Evolutionary conservation across 805 yeast species (phyloP), one percentile per base, ranked within the genome.

Genomic region (Maudiozyma barnettii): DNA sequence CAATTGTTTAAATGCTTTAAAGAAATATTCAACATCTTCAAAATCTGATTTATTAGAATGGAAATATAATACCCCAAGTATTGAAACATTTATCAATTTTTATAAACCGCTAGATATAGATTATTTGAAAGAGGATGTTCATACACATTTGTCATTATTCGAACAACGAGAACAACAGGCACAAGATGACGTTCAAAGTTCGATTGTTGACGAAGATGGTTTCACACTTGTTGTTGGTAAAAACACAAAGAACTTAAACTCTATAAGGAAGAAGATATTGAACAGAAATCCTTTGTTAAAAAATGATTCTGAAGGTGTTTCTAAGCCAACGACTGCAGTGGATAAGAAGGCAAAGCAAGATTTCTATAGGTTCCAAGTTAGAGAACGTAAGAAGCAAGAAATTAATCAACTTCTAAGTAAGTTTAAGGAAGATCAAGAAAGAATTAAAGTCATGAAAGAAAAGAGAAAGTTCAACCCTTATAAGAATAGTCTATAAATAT

Each of bases 311-410:
- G 56, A 55, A 35, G 51, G 38, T 41, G 55, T 57, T 39, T 45
- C 37, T 18, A 54, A 41, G 30, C 53, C 58, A 37, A 53, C 54
- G 14, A 44, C 61, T 0, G 80, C 52, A 85, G 85, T 51, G 72
- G 88, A 37, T 54, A 71, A 75, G 68, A 80, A 82, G 65, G 79
- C 76, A 65, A 87, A 90, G 71, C 75, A 77, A 54, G 98, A 95
- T 68, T 93, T 93, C 72, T 93, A 93, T 72, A 76, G 96, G 58
- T 93, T 90, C 78, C 99, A 93, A 71, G 78, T 93, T 55, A 81
- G 99, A 67, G 96, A 93, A 64, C 77, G 79, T 60, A 91, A 90
- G 76, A 93, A 93, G 72, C 78, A 76, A 52, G 96, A 91, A 66
- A 88, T 93, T 86, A 86, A 87, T 61, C 89, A 86, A 46, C 71